Evolutionary conservation across 352 stramenopile genomes (phyloP), one percentile per base, ranked within the genome.

Genomic region (Plasmopara halstedii): DNA sequence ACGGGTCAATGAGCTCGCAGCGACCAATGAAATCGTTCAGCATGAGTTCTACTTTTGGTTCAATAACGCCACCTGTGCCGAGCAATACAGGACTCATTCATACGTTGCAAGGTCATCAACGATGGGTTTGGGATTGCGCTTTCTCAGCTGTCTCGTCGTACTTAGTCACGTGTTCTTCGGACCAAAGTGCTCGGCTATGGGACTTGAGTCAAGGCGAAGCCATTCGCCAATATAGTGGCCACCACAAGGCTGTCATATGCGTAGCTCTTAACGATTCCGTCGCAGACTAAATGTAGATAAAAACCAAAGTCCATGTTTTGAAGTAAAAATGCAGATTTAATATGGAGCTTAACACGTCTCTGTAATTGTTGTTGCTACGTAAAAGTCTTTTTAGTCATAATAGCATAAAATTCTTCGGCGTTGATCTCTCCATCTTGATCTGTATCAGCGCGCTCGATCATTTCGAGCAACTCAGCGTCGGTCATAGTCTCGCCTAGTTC

Each of bases 401-500:
- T 98, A 39, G 85, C 67, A 45, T 97, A 91, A 64, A 99, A 99
- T 56, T 99, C 95, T 43, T 99, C 92, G 46, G 95, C 74, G 50
- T 93, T 97, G 63, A 98, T 97, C 73, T 98, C 89, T 32, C 95
- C 96, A 62, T 98, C 90, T 46, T 96, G 88, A 64, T 98, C 89
- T 0, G 83, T 59, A 62, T 98, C 89, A 1, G 96, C 95, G 38
- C 97, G 80, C 65, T 98, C 94, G 55, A 99, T 98, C 96, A 99
- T 99, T 70, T 99, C 95, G 41, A 98, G 83, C 55, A 99, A 69
- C 79, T 99, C 97, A 46, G 98, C 95, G 64, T 98, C 93, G 18
- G 94, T 98, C 85, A 99, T 98, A 54, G 90, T 97, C 76, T 99
- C 96, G 29, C 96, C 96, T n/a, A 99, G 73, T 62, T 99, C 95